Conservation (phyloP, 345 rosid species). For the Eucalyptus sideroxylon region DNA sequence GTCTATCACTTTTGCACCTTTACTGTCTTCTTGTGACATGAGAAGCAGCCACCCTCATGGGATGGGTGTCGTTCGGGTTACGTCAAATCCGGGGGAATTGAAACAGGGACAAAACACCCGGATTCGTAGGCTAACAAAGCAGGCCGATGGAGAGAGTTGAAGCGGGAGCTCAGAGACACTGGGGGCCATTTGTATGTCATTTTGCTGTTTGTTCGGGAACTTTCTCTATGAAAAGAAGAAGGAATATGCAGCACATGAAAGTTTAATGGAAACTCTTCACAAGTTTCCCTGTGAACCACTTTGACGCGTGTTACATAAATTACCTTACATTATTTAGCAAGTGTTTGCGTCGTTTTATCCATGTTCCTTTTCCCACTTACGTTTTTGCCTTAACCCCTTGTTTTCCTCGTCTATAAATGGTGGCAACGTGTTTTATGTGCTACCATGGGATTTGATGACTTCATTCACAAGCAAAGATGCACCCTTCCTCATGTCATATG, state of each 20-base stretch:
- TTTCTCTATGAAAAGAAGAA: neutral
- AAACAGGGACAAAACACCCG: constrained; percentile 22
- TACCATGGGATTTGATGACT: neutral
- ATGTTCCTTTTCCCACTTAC: neutral
- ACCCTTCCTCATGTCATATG: too few relatives aligned
- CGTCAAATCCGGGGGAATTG: constrained; percentile 26
- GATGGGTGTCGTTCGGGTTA: constrained; percentile 71
- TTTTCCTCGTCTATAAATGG: neutral
- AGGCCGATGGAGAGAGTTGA: neutral
- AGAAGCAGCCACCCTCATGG: constrained; percentile 30
- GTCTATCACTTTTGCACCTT: too few relatives aligned
- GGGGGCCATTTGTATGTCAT: neutral
- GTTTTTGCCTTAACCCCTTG: neutral
- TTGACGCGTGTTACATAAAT: neutral
- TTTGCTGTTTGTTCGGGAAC: neutral
- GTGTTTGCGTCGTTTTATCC: neutral
- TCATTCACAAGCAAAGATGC: neutral
- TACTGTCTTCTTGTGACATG: too few relatives aligned
- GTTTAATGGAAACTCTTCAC: neutral
- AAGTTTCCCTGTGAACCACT: neutral
- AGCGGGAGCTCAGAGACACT: neutral
- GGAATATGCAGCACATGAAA: neutral
- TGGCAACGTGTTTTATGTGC: neutral
- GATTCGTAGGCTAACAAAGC: constrained; percentile 2
- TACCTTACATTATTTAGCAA: neutral